These are phyloP conservation scores for Beta macrorhiza DNA, from an alignment of 179 eudicot genomes.

Conservation along the genomic window DNA sequence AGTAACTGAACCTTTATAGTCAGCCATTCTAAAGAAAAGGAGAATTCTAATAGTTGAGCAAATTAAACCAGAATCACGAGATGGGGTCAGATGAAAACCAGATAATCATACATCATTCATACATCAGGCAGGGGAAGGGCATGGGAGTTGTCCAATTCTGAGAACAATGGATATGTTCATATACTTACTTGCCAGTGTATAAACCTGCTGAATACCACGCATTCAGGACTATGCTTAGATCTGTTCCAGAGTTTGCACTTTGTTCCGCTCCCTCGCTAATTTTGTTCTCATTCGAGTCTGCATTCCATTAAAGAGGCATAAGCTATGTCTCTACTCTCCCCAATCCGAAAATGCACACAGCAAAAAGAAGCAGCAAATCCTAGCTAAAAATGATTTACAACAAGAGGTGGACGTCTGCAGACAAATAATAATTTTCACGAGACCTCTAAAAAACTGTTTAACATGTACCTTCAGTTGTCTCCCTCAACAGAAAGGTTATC, in stretches of 20 bases:
- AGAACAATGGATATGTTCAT: neutral
- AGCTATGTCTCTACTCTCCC: neutral
- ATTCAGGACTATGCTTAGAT: conserved; percentile 62
- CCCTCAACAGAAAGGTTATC: neutral
- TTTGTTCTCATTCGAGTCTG: conserved; percentile 39
- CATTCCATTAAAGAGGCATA: conserved; percentile 4
- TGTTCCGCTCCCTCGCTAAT: conserved; percentile 21
- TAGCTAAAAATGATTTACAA: neutral
- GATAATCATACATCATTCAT: neutral
- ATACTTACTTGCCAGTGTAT: conserved; percentile 90
- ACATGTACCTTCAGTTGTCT: neutral
- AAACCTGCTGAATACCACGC: conserved; percentile 93
- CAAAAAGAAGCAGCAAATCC: conserved; percentile 7
- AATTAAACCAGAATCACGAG: neutral
- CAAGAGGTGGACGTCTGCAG: neutral
- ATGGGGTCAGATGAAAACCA: neutral
- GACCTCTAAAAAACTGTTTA: neutral
- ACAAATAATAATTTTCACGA: neutral
- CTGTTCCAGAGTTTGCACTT: conserved; percentile 44
- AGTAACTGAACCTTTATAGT: neutral
- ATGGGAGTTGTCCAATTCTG: neutral
- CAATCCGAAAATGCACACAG: conserved; percentile 1
- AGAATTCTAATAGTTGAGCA: neutral
- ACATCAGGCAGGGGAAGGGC: neutral
- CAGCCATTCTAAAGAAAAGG: neutral